Percentiles rank a stretch among this genome's conserved stretches.
Evolutionary conservation across 805 yeast genomes (phyloP).

Genomic region (Candida sanyiensis): DNA sequence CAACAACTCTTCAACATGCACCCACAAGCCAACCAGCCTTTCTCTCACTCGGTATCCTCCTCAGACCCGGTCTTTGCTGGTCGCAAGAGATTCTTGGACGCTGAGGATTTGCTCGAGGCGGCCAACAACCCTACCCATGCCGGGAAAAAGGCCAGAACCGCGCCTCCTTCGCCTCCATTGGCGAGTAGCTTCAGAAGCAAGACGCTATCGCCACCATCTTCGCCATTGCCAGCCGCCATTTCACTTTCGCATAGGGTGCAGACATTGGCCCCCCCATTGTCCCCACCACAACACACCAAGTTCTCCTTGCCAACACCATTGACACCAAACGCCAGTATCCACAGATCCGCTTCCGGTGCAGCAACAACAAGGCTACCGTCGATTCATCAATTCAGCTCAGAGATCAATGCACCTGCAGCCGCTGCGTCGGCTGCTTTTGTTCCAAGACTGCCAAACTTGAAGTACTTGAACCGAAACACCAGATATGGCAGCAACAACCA

Average conservation of each 20-base stretch:
- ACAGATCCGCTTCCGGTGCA: slow-evolving; percentile 23
- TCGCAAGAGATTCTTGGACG: slow-evolving; percentile 24
- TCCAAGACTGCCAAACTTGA: slow-evolving; percentile 9
- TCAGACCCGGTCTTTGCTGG: slow-evolving; percentile 8
- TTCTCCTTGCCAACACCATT: slow-evolving; percentile 14
- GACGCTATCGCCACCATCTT: slow-evolving; percentile 21
- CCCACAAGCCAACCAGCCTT: slow-evolving; percentile 6
- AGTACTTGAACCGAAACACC: slow-evolving; percentile 19
- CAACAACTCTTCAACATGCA: slow-evolving; percentile 11
- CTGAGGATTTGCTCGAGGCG: slow-evolving; percentile 6
- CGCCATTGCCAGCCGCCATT: neutral
- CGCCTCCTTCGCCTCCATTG: slow-evolving; percentile 40
- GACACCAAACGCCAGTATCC: slow-evolving; percentile 10
- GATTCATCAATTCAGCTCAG: slow-evolving; percentile 10
- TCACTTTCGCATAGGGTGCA: no score
- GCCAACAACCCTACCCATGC: neutral
- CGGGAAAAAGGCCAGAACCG: slow-evolving; percentile 39
- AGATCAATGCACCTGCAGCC: slow-evolving; percentile 1
- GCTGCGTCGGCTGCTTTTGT: slow-evolving; percentile 6
- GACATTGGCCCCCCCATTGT: slow-evolving; percentile 4
- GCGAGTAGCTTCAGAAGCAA: slow-evolving; percentile 15
- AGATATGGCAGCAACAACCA: slow-evolving; percentile 16
- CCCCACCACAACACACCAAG: slow-evolving; percentile 13
- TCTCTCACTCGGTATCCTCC: slow-evolving; percentile 7
- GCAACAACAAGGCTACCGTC: slow-evolving; percentile 18